Base-by-base conservation (phyloP, 495 filamentous ascomycete species). In the Eremomyces bilateralis region DNA sequence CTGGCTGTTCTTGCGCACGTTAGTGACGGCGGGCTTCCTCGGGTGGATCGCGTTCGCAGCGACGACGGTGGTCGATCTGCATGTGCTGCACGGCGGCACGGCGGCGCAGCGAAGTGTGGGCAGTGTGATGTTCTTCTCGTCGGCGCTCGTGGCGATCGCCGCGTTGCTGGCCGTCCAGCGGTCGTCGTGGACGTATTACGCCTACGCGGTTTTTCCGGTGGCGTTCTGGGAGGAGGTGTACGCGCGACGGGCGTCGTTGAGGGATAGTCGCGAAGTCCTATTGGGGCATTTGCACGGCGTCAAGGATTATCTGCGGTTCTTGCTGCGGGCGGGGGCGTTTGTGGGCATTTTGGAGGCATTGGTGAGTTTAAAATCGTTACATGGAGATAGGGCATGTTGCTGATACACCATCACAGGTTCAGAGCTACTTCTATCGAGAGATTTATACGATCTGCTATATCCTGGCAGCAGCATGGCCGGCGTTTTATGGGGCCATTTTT, bases 151-250 rank as follows among this genome's bases (percentile, higher is more conserved):
- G 3, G 64, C 59, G 3, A 51, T 95, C 12, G 93, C 77, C 43
- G 72, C 82, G 2, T 69, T 79, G 4, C 75, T 99, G 29, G 55
- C 72, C 36, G 61, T 81, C 36, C 84, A 90, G 24, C 64, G 69
- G 20, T 85, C 82, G 2, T 72, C 85, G 0, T 61, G 65, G 42
- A 79, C 78, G 3, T 99, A 95, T 51, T 95, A 95, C 44, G 73
- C 73, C 17, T 99, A 95, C 49, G 83, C 70, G 3, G 62, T 85
- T 42, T 99, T 95, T 52, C 85, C 90, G 0, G 70, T 88, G 1
- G 68, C 73, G 30, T 94, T 99, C 61, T 99, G 90, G 88, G 84
- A 94, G 49, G 90, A 92, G 45, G 82, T 95, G 0, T 81, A 77
- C 50, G 80, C 78, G 2, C 69, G 81, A 5, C 62, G 83, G 30